Conservation (phyloP, 306 rosid species). For the Spatholobus suberectus region DNA sequence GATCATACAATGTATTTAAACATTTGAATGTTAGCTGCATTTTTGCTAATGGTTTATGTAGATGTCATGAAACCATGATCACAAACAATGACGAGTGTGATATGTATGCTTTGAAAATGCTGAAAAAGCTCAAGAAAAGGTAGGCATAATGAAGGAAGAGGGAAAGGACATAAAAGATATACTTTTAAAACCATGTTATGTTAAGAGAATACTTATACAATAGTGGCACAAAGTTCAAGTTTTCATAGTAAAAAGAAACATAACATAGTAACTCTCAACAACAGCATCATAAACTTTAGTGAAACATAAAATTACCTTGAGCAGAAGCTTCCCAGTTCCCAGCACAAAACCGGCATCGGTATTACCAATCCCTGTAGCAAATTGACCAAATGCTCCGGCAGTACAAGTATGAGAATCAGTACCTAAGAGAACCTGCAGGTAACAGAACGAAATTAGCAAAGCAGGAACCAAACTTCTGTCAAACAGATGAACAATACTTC, state of each 20-base stretch:
- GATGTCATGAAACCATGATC: background rate
- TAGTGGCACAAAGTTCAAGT: background rate
- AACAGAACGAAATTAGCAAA: constrained; percentile 27
- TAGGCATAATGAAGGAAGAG: constrained; percentile 1
- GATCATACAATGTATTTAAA: background rate
- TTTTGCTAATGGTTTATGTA: constrained; percentile 5
- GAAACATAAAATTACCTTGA: constrained; percentile 63
- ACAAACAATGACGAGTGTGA: background rate
- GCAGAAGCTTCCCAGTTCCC: constrained; percentile 91
- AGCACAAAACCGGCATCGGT: constrained; percentile 94
- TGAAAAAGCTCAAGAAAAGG: background rate
- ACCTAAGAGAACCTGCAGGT: constrained; percentile 81
- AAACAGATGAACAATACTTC: constrained; percentile 24
- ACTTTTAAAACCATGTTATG: background rate
- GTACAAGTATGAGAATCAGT: constrained; percentile 98
- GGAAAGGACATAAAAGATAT: background rate
- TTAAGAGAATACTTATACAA: background rate
- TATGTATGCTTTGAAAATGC: background rate
- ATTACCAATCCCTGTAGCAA: constrained; percentile 95
- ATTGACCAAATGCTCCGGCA: constrained; percentile 99
- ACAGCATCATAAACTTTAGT: background rate
- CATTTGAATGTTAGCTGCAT: background rate
- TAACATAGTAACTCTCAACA: constrained; percentile 8
- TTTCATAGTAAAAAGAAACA: constrained; percentile 8
- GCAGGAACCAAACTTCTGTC: constrained; percentile 26